These are phyloP conservation scores for Xylaria sp. DNA, from an alignment of 2,329 filamentous ascomycete genomes.

Conservation along the genomic window DNA sequence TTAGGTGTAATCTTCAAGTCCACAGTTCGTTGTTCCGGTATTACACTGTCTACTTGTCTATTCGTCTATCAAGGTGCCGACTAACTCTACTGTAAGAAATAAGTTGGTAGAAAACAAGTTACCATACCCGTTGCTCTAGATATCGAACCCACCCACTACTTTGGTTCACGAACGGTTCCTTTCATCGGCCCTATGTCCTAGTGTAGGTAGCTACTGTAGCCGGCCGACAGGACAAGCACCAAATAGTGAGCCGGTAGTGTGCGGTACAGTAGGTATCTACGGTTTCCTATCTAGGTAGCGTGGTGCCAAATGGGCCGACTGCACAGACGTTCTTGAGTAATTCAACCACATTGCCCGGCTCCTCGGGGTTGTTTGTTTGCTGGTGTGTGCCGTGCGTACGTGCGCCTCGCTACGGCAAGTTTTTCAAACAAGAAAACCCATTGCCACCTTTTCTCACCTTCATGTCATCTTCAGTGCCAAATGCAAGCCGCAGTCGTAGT, in stretches of 20 bases:
- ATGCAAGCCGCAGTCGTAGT: slow-evolving; percentile 1
- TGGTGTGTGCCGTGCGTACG: slow-evolving; percentile 1
- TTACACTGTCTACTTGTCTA: neutral
- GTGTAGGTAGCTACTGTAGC: neutral
- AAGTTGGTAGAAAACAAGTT: neutral
- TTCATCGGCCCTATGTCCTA: slow-evolving; percentile 28
- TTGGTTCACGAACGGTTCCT: slow-evolving; percentile 20
- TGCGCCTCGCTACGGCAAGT: slow-evolving; percentile 11
- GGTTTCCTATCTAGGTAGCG: slow-evolving; percentile 10
- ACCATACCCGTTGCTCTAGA: slow-evolving; percentile 1
- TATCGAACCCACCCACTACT: neutral
- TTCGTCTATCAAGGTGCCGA: neutral
- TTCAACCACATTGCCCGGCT: slow-evolving; percentile 37
- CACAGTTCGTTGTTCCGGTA: neutral
- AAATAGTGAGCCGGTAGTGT: neutral
- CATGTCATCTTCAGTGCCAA: neutral
- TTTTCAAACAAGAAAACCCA: slow-evolving; percentile 6
- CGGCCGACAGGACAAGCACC: neutral
- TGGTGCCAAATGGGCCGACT: slow-evolving; percentile 24
- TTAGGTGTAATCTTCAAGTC: slow-evolving; percentile 7
- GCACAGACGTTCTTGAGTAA: slow-evolving; percentile 31
- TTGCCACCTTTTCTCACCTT: neutral
- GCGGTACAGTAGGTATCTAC: neutral
- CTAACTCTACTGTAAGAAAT: slow-evolving; percentile 5
- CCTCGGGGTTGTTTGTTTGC: neutral